Conservation (phyloP, 179 eudicot species). For the Vitellaria paradoxa region DNA sequence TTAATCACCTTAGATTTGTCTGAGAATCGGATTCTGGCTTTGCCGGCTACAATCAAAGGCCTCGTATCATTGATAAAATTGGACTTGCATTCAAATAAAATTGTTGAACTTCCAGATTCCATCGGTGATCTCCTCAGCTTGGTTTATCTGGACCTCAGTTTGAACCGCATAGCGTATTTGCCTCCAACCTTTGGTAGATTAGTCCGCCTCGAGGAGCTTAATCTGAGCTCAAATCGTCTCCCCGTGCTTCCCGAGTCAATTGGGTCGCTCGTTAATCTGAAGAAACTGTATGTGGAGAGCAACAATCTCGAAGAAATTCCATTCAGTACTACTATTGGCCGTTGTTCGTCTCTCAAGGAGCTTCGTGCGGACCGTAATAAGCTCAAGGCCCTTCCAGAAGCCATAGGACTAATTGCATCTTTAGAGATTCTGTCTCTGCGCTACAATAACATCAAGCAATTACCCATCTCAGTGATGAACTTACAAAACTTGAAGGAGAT, state of each 20-base stretch:
- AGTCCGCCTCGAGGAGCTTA: conserved; percentile 29
- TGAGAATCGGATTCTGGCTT: conserved; percentile 52
- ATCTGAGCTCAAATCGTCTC: conserved; percentile 56
- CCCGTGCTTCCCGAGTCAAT: conserved; percentile 38
- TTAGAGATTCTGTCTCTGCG: conserved; percentile 50
- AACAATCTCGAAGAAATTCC: conserved; percentile 67
- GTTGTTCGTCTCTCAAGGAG: conserved; percentile 46
- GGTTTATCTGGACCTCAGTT: conserved; percentile 45
- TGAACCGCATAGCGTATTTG: conserved; percentile 48
- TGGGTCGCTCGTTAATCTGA: conserved; percentile 41
- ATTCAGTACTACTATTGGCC: conserved; percentile 40
- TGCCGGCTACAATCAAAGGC: conserved; percentile 46
- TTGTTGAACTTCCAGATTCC: conserved; percentile 60
- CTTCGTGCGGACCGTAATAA: conserved; percentile 57
- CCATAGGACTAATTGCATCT: conserved; percentile 45
- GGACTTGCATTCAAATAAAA: conserved; percentile 53
- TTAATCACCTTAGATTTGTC: conserved; percentile 46
- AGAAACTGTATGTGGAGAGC: conserved; percentile 41
- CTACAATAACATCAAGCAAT: conserved; percentile 43
- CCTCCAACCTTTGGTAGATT: conserved; percentile 53
- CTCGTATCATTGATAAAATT: conserved; percentile 41
- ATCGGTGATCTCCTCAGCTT: conserved; percentile 45
- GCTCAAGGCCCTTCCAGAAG: conserved; percentile 58
- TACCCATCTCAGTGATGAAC: conserved; percentile 53
- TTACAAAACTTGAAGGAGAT: conserved; percentile 46